Conservation (phyloP, 2,329 filamentous ascomycete genomes). For the Cladosporium sp. region DNA sequence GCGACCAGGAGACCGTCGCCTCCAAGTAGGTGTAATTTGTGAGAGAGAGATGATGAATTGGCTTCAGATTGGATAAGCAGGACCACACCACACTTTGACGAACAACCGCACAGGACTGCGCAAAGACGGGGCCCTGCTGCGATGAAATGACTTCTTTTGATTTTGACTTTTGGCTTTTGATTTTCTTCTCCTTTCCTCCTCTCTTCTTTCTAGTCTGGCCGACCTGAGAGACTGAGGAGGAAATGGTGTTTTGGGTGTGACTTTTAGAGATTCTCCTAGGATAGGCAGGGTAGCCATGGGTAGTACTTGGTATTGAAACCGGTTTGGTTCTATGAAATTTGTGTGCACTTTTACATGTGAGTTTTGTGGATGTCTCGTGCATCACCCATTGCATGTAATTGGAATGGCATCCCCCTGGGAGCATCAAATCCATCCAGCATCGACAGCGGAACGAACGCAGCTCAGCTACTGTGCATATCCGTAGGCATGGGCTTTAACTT, state of each 20-base stretch:
- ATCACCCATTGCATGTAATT: neutral
- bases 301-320: neutral
- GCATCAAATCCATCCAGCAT: neutral
- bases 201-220: neutral
- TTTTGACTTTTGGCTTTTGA: neutral
- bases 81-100: neutral
- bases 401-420: neutral
- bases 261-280: constrained; percentile 9
- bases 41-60: neutral
- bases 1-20: constrained; percentile 71
- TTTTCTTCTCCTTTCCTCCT: neutral
- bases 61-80: constrained; percentile 10
- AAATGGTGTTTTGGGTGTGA: constrained; percentile 1
- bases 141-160: constrained; percentile 4
- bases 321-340: neutral
- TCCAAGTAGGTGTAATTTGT: constrained; percentile 21
- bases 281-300: neutral
- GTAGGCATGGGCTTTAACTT: neutral
- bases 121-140: neutral
- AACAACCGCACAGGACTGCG: neutral
- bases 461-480: neutral
- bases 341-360: neutral
- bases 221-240: neutral
- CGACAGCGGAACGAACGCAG: neutral
- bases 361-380: neutral